Conservation (phyloP, 2,329 filamentous ascomycete species). For the Aspergillus calidoustus region DNA sequence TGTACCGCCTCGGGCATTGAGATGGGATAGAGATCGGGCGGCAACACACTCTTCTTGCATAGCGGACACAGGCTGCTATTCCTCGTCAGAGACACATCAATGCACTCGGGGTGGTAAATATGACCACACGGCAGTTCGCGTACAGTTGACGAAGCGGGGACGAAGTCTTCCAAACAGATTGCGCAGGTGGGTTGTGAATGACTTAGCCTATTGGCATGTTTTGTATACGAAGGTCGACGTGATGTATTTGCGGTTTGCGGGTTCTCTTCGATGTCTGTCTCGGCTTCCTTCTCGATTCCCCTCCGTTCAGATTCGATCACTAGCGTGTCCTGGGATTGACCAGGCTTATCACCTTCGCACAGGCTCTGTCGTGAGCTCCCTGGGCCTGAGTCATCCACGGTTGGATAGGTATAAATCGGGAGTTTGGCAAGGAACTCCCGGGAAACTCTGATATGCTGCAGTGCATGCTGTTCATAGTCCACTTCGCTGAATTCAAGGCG, state of each 20-base stretch:
- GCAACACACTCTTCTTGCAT: slow-evolving; percentile 84
- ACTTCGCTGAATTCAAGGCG: slow-evolving; percentile 79
- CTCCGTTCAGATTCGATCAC: background rate
- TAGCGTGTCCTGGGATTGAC: background rate
- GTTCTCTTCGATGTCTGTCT: background rate
- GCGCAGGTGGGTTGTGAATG: slow-evolving; percentile 80
- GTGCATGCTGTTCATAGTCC: slow-evolving; percentile 82
- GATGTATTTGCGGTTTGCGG: background rate
- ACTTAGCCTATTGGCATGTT: slow-evolving; percentile 33
- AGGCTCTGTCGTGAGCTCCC: background rate
- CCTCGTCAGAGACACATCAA: slow-evolving; percentile 78
- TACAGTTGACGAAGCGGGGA: slow-evolving; percentile 70
- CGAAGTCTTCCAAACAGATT: slow-evolving; percentile 87
- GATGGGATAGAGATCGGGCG: slow-evolving; percentile 66
- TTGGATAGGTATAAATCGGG: slow-evolving; percentile 75
- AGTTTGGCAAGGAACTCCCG: slow-evolving; percentile 71
- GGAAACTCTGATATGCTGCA: slow-evolving; percentile 81
- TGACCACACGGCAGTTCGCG: slow-evolving; percentile 88
- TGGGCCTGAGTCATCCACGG: slow-evolving; percentile 30
- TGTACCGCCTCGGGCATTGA: slow-evolving; percentile 86
- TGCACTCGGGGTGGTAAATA: slow-evolving; percentile 91
- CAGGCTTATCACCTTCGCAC: background rate
- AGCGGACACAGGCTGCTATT: slow-evolving; percentile 87
- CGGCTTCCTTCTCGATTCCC: background rate
- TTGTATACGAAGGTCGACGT: background rate